phyloP scores from a whole-genome alignment of 495 filamentous ascomycete genomes.

The Thermothielavioides terrestris region DNA sequence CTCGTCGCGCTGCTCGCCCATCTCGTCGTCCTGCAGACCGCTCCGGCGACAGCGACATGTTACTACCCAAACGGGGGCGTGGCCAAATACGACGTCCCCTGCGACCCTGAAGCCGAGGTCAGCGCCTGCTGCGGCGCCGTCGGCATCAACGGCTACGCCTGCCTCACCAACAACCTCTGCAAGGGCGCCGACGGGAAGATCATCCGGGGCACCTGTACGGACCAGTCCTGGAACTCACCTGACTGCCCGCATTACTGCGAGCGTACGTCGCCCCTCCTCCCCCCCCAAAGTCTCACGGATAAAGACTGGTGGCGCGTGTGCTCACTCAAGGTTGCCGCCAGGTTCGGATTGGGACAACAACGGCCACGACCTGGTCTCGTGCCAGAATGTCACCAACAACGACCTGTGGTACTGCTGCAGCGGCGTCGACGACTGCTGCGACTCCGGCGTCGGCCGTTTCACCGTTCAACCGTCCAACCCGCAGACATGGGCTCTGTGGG shows the following conservation, averaged over 20 bases:
- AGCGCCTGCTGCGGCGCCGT: neutral
- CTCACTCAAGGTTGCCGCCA: no score
- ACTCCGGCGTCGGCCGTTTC: neutral
- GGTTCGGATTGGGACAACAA: neutral
- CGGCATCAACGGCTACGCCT: neutral
- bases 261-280: neutral
- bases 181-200: neutral
- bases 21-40: neutral
- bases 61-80: neutral
- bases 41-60: neutral
- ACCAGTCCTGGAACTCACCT: neutral
- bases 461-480: neutral
- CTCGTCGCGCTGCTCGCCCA: neutral
- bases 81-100: neutral
- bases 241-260: neutral
- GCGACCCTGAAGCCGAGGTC: slow-evolving; percentile 2
- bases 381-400: neutral
- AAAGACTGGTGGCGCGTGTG: no score
- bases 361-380: neutral
- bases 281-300: neutral
- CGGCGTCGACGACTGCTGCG: neutral
- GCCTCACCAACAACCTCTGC: slow-evolving; percentile 1
- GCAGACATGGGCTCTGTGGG: neutral
- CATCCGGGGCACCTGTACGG: slow-evolving; percentile 1
- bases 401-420: neutral